Base-by-base conservation (phyloP, 345 rosid species). In the Populus davidiana region DNA sequence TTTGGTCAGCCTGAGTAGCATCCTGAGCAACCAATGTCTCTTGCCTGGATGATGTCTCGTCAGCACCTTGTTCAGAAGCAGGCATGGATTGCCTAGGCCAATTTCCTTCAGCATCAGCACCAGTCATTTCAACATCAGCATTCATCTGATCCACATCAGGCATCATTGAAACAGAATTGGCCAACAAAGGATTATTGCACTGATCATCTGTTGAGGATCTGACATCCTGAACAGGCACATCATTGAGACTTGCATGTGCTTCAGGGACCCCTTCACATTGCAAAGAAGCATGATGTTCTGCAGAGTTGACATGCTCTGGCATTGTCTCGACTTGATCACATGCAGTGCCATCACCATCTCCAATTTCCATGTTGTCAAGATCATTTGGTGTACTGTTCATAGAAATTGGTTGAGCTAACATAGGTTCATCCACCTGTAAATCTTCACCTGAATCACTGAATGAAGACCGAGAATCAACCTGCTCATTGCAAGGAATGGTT, bases 61-160 rank as follows among this genome's bases (percentile, higher is more conserved):
- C 84, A 33, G 70, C 77, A 67, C 74, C 89, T 81, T 75, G 75
- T 68, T 71, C 84, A 77, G 81, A 27, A 81, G 83, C 80, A 75
- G 86, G 84, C 69, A 73, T 75, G 33, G 90, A 79, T 77, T 86
- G 86, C 70, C 82, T 88, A 18, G 72, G 77, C 83, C 83, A 94
- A 87, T 85, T 87, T 78, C 78, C 91, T 81, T 88, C 93, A 47
- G 82, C 88, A 81, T 87, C 90, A 79, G 72, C 77, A 47, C 86
- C 84, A 84, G 81, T 86, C 99, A 93, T 93, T 81, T 95, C 96
- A 77, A 93, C 87, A 89, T 93, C 98, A 75, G 65, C 85, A 87
- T 67, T 80, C 78, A 79, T 84, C 79, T 77, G 83, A 82, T 78
- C 86, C 25, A 73, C 67, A 72, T 72, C 75, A 62, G 89, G 81